Percentiles rank a stretch among this genome's conserved stretches.
Conservation (phyloP, 2,329 filamentous ascomycete genomes). For the Pestalotiopsis sp. region DNA sequence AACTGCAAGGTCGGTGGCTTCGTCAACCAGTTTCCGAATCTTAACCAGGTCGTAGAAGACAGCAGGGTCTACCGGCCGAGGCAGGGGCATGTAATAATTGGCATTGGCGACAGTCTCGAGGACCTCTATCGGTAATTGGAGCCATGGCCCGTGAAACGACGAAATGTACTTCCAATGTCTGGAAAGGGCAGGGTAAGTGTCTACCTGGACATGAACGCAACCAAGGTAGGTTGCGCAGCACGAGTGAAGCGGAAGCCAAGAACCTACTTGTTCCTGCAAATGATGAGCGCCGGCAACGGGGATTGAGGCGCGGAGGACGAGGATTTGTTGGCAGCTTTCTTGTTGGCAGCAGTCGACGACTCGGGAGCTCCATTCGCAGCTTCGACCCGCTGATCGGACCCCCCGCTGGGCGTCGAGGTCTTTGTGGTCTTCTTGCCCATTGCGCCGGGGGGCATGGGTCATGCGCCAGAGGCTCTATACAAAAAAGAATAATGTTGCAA, state of each 20-base stretch:
- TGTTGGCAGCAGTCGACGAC: slow-evolving; percentile 17
- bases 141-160: slow-evolving; percentile 82
- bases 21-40: slow-evolving; percentile 78
- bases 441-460: slow-evolving; percentile 14
- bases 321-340: slow-evolving; percentile 22
- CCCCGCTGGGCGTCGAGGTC: slow-evolving; percentile 29
- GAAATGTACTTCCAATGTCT: slow-evolving; percentile 88
- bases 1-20: slow-evolving; percentile 77
- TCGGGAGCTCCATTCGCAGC: slow-evolving; percentile 17
- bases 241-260: neutral
- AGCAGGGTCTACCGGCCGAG: slow-evolving; percentile 76
- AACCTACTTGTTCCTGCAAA: slow-evolving; percentile 71
- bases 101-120: slow-evolving; percentile 78
- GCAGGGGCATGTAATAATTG: slow-evolving; percentile 77
- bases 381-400: slow-evolving; percentile 22
- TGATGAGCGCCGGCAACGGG: slow-evolving; percentile 55
- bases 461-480: neutral
- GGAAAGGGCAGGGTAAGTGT: slow-evolving; percentile 6
- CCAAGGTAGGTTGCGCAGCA: slow-evolving; percentile 14
- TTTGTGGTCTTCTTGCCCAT: slow-evolving; percentile 54
- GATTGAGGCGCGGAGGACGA: slow-evolving; percentile 20
- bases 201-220: neutral
- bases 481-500: neutral
- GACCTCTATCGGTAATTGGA: slow-evolving; percentile 76
- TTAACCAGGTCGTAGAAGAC: slow-evolving; percentile 85